Evolutionary conservation across 306 rosid genomes (phyloP), one percentile per base, ranked within the genome.

Genomic region (Alnus glutinosa): DNA sequence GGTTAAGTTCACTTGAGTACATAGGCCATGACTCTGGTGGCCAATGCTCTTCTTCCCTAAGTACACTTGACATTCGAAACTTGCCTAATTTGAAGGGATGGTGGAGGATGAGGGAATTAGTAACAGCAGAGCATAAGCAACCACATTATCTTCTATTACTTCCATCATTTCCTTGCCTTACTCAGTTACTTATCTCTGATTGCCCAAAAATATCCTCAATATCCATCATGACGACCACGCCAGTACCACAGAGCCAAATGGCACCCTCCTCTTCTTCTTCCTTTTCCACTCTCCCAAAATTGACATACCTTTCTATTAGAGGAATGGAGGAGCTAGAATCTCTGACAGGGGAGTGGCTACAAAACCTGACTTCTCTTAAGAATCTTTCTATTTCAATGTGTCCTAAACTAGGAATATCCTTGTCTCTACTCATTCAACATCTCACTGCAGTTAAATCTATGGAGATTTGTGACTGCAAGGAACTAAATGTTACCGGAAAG

Each of bases 81-180:
- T 1, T 83, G 80, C 70, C 9, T 1, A 34, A 15, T 19, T 77
- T 79, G 1, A 75, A 28, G 52, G 83, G 86, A 46, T 83, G 86
- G 86, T 6, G 69, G 62, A 50, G 77, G 39, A 46, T 6, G 52
- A 14, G 8, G 11, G 9, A 28, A 48, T 48, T 10, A 52, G 58
- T 52, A 15, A 4, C 7, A 4, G n/a, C 19, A 52, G 58, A 52
- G 19, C 8, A 52, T 4, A 11, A 52, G n/a, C 58, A 52, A 52
- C n/a, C 9, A 0, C n/a, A 13, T 4, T 19, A 14, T 52, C 5
- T 61, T 30, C 36, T 30, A 8, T n/a, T 10, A 23, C 10, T 19
- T 36, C 36, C 37, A 61, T 61, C 51, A 6, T 30, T 61, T 0
- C 71, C 67, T 10, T 81, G 80, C 15, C 14, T 44, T 2, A 6